Conservation (phyloP, 352 stramenopile genomes). For the Phytophthora pini region DNA sequence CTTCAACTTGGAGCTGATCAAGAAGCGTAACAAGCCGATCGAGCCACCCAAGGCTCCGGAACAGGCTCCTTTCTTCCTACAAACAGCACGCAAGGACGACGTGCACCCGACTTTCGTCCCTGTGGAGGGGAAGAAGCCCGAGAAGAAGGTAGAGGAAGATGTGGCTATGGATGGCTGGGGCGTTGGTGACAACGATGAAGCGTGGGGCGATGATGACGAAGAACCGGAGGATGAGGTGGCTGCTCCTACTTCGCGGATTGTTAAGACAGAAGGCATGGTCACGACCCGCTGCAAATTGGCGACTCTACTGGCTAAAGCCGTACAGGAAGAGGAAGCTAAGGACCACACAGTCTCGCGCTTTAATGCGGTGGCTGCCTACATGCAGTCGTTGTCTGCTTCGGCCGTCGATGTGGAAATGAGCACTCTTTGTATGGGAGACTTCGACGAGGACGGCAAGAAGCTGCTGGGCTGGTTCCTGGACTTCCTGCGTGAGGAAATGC, state of each 20-base stretch:
- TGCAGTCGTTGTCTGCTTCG: conserved; percentile 79
- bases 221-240: conserved; percentile 34
- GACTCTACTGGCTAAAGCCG: conserved; percentile 50
- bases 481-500: conserved; percentile 74
- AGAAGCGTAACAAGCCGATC: conserved; percentile 96
- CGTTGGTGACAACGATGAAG: conserved; percentile 62
- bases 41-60: conserved; percentile 94
- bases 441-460: conserved; percentile 76
- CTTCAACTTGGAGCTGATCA: conserved; percentile 95
- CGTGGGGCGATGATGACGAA: conserved; percentile 64
- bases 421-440: conserved; percentile 85
- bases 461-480: conserved; percentile 68
- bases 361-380: conserved; percentile 56
- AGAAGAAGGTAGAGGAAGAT: conserved; percentile 37
- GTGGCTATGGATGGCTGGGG: conserved; percentile 74
- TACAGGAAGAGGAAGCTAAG: conserved; percentile 29
- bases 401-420: conserved; percentile 84
- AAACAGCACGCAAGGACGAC: conserved; percentile 86
- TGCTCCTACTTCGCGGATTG: conserved; percentile 60
- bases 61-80: conserved; percentile 96
- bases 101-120: conserved; percentile 82
- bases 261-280: conserved; percentile 74
- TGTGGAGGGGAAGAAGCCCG: conserved; percentile 34
- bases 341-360: conserved; percentile 40
- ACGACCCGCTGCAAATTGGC: conserved; percentile 80